phyloP scores from a whole-genome alignment of 2,329 filamentous ascomycete genomes.

The Herpotrichia juniperi region DNA sequence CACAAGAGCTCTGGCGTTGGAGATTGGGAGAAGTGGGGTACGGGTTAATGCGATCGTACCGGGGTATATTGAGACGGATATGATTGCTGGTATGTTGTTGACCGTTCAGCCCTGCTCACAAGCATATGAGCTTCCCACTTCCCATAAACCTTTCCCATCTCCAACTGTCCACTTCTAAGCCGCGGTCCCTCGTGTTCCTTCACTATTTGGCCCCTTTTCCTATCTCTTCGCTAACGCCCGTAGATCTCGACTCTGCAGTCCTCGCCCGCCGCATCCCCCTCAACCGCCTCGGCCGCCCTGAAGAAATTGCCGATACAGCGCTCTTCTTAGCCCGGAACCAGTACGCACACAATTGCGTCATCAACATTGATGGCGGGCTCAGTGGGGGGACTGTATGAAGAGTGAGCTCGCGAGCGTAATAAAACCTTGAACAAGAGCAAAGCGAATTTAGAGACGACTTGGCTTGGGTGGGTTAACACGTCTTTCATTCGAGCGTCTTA shows the following conservation, averaged over 20 bases:
- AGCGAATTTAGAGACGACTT: no score
- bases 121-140: no score
- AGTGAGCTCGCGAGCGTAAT: no score
- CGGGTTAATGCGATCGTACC: constrained; percentile 82
- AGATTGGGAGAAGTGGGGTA: constrained; percentile 66
- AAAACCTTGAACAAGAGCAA: no score
- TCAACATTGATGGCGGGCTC: constrained; percentile 85
- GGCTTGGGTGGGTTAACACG: no score
- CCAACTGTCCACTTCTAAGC: no score
- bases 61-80: constrained; percentile 81
- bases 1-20: constrained; percentile 69
- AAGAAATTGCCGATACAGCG: constrained; percentile 83
- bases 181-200: no score
- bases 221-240: no score
- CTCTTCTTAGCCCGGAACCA: constrained; percentile 77
- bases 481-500: no score
- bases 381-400: constrained; percentile 70
- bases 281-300: constrained; percentile 68
- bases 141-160: no score
- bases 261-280: constrained; percentile 65
- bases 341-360: constrained; percentile 85
- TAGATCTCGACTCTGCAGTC: constrained; percentile 44
- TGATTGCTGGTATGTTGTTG: constrained; percentile 68
- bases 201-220: no score
- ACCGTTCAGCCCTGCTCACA: background rate